Conservation (phyloP, 805 yeast genomes). For the Teunomyces atbi region DNA sequence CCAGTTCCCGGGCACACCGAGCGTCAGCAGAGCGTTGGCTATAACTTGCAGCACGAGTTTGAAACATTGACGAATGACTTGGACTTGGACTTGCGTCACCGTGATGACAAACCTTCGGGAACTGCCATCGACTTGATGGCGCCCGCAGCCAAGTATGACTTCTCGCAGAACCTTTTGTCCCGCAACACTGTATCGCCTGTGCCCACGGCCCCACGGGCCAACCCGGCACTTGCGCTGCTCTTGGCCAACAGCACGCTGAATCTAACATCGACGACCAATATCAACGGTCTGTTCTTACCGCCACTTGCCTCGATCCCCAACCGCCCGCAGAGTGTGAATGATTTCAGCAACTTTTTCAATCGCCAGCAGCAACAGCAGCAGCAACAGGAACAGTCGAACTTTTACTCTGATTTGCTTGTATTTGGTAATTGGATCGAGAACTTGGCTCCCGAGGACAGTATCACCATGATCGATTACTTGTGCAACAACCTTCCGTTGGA, state of each 20-base stretch:
- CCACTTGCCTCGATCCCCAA: constrained; percentile 32
- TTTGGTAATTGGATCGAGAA: constrained; percentile 51
- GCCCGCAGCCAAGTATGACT: constrained; percentile 13
- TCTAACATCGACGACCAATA: constrained; percentile 12
- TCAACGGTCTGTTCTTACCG: constrained; percentile 24
- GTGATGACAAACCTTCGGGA: constrained; percentile 4
- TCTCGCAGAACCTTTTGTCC: constrained; percentile 14
- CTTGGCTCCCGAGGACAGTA: constrained; percentile 50
- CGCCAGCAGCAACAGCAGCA: constrained; percentile 15
- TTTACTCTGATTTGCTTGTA: constrained; percentile 50
- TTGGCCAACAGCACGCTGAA: constrained; percentile 11
- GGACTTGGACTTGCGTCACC: constrained; percentile 39
- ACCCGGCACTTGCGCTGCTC: constrained; percentile 23
- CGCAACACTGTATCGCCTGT: constrained; percentile 22
- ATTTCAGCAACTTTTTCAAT: constrained; percentile 24
- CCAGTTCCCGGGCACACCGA: constrained; percentile 10
- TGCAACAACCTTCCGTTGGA: constrained; percentile 52
- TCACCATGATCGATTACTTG: constrained; percentile 53
- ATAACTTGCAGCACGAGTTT: constrained; percentile 46
- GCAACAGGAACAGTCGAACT: constrained; percentile 23
- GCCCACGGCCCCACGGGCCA: constrained; percentile 13
- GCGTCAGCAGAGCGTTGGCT: constrained; percentile 45
- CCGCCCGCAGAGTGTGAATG: constrained; percentile 45
- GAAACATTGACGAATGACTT: constrained; percentile 46
- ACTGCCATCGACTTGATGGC: constrained; percentile 14